A percentile compares a stretch with the other conserved stretches of the same genome.
phyloP scores from a whole-genome alignment of 2,329 filamentous ascomycete species.

The Stemphylium vesicarium region DNA sequence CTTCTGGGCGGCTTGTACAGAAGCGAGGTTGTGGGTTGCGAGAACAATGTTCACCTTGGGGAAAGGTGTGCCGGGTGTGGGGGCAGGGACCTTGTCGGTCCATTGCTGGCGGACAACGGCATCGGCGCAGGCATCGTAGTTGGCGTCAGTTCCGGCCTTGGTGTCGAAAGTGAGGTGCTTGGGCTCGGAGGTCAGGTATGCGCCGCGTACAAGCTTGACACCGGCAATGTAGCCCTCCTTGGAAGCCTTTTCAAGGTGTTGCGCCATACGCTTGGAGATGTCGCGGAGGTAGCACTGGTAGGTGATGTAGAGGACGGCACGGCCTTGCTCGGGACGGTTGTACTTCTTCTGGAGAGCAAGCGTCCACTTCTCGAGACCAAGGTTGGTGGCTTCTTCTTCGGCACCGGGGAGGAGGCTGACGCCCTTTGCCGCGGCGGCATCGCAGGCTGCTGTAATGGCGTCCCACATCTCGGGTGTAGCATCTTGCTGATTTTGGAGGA shows the following conservation, averaged over 20 bases:
- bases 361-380: constrained; percentile 82
- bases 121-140: constrained; percentile 75
- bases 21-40: constrained; percentile 81
- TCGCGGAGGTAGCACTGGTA: constrained; percentile 65
- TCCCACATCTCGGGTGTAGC: constrained; percentile 69
- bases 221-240: constrained; percentile 60
- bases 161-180: constrained; percentile 60
- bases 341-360: constrained; percentile 77
- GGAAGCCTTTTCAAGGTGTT: constrained; percentile 55
- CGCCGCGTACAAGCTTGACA: constrained; percentile 64
- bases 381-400: constrained; percentile 80
- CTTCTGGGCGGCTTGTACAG: constrained; percentile 63
- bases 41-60: constrained; percentile 67
- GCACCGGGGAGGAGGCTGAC: constrained; percentile 83
- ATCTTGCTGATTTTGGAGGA: constrained; percentile 66
- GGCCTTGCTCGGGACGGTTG: constrained; percentile 63
- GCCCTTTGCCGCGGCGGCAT: constrained; percentile 70
- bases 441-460: constrained; percentile 77
- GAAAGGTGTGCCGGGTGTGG: constrained; percentile 44
- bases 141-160: constrained; percentile 61
- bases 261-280: constrained; percentile 51
- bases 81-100: constrained; percentile 58
- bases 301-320: constrained; percentile 74
- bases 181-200: constrained; percentile 61
- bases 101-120: constrained; percentile 71